Base-by-base conservation (phyloP, 2,329 filamentous ascomycete species). In the Ciborinia camelliae region DNA sequence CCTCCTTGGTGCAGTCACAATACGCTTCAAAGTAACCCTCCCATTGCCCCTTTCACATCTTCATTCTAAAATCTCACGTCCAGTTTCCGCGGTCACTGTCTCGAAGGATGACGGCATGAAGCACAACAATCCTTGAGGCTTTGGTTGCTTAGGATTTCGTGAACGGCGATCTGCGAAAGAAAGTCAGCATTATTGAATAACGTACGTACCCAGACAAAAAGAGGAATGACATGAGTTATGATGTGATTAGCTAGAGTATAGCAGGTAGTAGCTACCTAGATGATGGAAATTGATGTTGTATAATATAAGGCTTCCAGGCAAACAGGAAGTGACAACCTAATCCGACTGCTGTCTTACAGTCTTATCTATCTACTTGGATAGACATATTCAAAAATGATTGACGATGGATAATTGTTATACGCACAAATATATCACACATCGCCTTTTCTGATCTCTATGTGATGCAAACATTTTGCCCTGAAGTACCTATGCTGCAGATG, bases 1-100 rank as follows among this genome's bases (percentile, higher is more conserved):
- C 26, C 28, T 32, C 28, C 18, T 57, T 9, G 26, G 12, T 32
- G 39, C 39, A 23, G 23, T 26, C 18, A n/a, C 4, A 26, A 58
- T 39, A 35, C 37, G 53, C 43, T 58, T 41, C 52, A 41, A 58
- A 41, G 62, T 50, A 63, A 58, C 43, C 62, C 41, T 58, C 28
- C 32, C 35, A 35, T 26, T 30, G 15, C 30, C 28, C n/a, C 28
- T 26, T 55, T 55, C 39, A 55, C n/a, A 37, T 55, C n/a, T 30
- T 8, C 18, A 26, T 28, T 35, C 50, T 47, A 54, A 62, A 62
- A 62, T 62, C 60, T 47, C 32, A 54, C 50, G 10, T 28, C 39
- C n/a, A 54, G 26, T 41, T 45, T 62, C 50, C 39, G n/a, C 50
- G 30, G n/a, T 20, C 60, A 55, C 53, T 7, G 37, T 41, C 53